A percentile compares a stretch with the other conserved stretches of the same genome.
Evolutionary conservation across 805 yeast species (phyloP).

Genomic region (Myxozyma nipponensis): DNA sequence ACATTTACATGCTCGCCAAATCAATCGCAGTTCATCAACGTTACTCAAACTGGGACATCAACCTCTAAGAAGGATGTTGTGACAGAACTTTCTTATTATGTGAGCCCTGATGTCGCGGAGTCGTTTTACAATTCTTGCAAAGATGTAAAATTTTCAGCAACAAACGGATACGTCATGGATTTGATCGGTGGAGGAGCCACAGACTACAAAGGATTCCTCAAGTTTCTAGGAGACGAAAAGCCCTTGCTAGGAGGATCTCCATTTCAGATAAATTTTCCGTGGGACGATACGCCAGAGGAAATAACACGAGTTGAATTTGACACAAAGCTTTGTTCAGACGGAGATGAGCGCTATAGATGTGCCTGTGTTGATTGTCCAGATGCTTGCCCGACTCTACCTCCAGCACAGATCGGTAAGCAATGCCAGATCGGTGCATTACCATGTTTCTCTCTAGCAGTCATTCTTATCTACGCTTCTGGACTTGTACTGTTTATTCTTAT

Average conservation of each 20-base stretch:
- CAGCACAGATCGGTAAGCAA: slow-evolving; percentile 32
- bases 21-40: slow-evolving; percentile 69
- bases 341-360: slow-evolving; percentile 56
- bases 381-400: slow-evolving; percentile 68
- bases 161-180: slow-evolving; percentile 96
- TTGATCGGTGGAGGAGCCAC: slow-evolving; percentile 96
- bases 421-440: slow-evolving; percentile 64
- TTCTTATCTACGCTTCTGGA: slow-evolving; percentile 46
- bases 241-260: slow-evolving; percentile 95
- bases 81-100: slow-evolving; percentile 61
- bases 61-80: slow-evolving; percentile 58
- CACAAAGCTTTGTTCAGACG: slow-evolving; percentile 54
- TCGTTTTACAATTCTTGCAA: slow-evolving; percentile 79
- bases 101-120: slow-evolving; percentile 57
- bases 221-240: slow-evolving; percentile 90
- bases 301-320: slow-evolving; percentile 10
- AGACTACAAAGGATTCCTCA: slow-evolving; percentile 64
- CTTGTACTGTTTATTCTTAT: slow-evolving; percentile 30
- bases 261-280: slow-evolving; percentile 79
- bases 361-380: slow-evolving; percentile 87
- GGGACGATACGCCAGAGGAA: slow-evolving; percentile 37
- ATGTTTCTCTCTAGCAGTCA: slow-evolving; percentile 65
- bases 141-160: slow-evolving; percentile 84
- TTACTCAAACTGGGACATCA: slow-evolving; percentile 47
- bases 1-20: slow-evolving; percentile 85